Conservation (phyloP, 2,329 filamentous ascomycete genomes). For the Torrubiellomyces zombiae region DNA sequence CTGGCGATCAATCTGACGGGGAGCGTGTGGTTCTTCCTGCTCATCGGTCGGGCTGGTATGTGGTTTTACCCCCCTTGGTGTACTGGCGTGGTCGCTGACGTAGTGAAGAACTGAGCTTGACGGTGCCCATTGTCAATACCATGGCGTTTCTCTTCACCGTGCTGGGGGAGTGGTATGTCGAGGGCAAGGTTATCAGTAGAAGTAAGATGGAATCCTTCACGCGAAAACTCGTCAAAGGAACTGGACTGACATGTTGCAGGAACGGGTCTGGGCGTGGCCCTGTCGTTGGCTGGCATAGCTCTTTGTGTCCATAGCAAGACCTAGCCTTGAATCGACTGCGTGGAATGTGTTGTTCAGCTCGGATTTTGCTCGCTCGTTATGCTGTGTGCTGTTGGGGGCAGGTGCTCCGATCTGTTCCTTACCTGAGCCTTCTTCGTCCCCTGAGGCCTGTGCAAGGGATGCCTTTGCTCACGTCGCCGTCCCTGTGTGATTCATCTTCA, state of each 20-base stretch:
- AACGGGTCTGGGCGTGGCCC: constrained; percentile 65
- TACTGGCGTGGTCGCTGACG: background rate
- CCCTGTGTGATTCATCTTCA: no score
- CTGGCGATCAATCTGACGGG: constrained; percentile 79
- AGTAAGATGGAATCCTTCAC: constrained; percentile 26
- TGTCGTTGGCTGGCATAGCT: constrained; percentile 67
- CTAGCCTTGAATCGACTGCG: no score
- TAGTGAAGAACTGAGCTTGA: constrained; percentile 64
- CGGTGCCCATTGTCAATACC: constrained; percentile 88
- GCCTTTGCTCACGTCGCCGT: no score
- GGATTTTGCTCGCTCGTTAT: no score
- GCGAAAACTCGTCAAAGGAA: background rate
- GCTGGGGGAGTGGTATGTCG: constrained; percentile 85
- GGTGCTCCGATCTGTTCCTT: no score
- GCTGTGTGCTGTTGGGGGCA: no score
- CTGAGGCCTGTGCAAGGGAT: no score
- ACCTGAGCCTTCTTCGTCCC: no score
- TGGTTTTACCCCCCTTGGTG: constrained; percentile 7
- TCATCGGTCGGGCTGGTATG: constrained; percentile 83
- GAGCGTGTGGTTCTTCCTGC: constrained; percentile 88
- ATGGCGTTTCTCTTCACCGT: constrained; percentile 94
- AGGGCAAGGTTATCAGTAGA: constrained; percentile 74
- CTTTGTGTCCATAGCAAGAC: constrained; percentile 61
- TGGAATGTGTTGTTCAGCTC: no score
- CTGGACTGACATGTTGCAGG: constrained; percentile 28